Percentiles rank a stretch among this genome's conserved stretches.
phyloP scores from a whole-genome alignment of 805 yeast species.

The Lipomyces mesembrius region DNA sequence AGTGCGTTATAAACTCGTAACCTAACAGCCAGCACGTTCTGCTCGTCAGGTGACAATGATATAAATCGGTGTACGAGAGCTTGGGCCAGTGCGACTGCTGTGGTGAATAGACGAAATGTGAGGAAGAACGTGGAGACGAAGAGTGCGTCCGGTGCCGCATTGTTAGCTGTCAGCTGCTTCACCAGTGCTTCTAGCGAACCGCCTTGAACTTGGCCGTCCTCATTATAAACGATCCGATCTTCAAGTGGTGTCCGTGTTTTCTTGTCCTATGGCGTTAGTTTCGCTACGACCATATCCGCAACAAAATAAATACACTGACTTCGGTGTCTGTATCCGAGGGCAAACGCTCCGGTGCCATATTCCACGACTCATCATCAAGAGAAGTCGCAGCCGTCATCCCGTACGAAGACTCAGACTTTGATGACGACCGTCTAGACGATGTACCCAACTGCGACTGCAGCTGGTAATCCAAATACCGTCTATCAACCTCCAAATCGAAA shows the following conservation, averaged over 20 bases:
- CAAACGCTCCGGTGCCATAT: not conserved
- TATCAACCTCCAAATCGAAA: slow-evolving; percentile 37
- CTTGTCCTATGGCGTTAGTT: not conserved
- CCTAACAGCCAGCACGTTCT: slow-evolving; percentile 25
- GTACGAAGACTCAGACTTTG: not conserved
- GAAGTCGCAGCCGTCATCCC: not conserved
- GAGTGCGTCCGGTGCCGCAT: slow-evolving; percentile 56
- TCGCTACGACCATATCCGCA: not conserved
- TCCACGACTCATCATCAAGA: not conserved
- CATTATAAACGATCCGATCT: slow-evolving; percentile 54
- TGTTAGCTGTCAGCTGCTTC: slow-evolving; percentile 79
- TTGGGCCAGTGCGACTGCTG: slow-evolving; percentile 64
- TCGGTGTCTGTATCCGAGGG: not conserved
- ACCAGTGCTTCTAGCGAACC: slow-evolving; percentile 80
- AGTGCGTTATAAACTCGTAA: slow-evolving; percentile 62
- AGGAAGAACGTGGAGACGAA: slow-evolving; percentile 71
- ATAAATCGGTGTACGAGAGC: slow-evolving; percentile 67
- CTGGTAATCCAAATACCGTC: slow-evolving; percentile 15
- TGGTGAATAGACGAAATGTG: slow-evolving; percentile 77
- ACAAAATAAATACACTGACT: not conserved
- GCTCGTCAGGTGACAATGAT: slow-evolving; percentile 33
- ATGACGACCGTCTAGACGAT: slow-evolving; percentile 12
- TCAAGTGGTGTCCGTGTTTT: slow-evolving; percentile 12
- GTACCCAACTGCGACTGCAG: not conserved
- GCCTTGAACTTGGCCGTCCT: slow-evolving; percentile 75